A percentile compares a stretch with the other conserved stretches of the same genome.
Conservation (phyloP, 2,329 filamentous ascomycete species). For the Colletotrichum liaoningense region DNA sequence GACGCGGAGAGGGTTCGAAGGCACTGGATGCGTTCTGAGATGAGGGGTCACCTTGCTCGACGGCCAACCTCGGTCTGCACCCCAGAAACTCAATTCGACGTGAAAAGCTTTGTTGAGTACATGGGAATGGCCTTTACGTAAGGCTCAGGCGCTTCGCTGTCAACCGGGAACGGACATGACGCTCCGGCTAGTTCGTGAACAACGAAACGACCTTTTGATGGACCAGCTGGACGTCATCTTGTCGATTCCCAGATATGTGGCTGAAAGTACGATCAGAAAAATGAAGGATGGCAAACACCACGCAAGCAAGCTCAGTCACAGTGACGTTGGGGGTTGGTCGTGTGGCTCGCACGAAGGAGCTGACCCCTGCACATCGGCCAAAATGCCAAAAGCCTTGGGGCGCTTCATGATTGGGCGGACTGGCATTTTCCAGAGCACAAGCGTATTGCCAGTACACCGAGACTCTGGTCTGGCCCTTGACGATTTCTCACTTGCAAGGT, state of each 20-base stretch:
- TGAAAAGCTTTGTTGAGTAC: neutral
- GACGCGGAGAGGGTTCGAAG: slow-evolving; percentile 20
- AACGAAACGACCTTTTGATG: neutral
- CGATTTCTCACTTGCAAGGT: neutral
- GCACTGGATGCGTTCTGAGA: slow-evolving; percentile 3
- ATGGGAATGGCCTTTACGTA: neutral
- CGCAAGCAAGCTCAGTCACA: slow-evolving; percentile 5
- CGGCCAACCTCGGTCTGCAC: neutral
- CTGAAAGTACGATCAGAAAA: slow-evolving; percentile 3
- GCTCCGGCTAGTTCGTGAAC: slow-evolving; percentile 13
- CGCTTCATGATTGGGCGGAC: slow-evolving; percentile 26
- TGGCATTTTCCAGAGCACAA: neutral
- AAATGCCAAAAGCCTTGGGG: neutral
- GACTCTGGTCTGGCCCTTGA: slow-evolving; percentile 6
- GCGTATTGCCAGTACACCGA: slow-evolving; percentile 15
- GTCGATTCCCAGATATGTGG: slow-evolving; percentile 1
- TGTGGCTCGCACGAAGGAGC: slow-evolving; percentile 32
- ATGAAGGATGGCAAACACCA: neutral
- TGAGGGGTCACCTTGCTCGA: slow-evolving; percentile 1
- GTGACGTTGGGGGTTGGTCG: slow-evolving; percentile 25
- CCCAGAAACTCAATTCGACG: slow-evolving; percentile 19
- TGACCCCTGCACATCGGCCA: slow-evolving; percentile 18
- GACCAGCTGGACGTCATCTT: slow-evolving; percentile 17
- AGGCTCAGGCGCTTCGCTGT: slow-evolving; percentile 8
- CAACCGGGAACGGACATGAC: slow-evolving; percentile 11